phyloP scores from a whole-genome alignment of 202 grass and related monocot species.

The Thinopyrum obtusiflorum region DNA sequence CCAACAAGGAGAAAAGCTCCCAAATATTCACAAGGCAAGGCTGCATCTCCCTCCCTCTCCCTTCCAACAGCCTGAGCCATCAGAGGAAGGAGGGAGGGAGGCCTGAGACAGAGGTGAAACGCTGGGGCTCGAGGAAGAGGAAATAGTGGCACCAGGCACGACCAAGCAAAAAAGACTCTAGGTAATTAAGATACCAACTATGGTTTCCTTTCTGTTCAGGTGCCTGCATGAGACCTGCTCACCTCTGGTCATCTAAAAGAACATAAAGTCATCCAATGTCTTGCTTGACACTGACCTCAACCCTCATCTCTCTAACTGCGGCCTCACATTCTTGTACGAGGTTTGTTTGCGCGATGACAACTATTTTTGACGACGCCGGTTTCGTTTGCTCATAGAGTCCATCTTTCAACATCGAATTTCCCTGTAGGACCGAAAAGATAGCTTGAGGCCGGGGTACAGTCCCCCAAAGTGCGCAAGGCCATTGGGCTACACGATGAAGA shows the following conservation, averaged over 20 bases:
- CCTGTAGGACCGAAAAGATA: conserved; percentile 74
- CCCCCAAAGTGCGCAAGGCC: conserved; percentile 66
- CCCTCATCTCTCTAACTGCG: conserved; percentile 65
- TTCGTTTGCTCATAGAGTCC: background rate
- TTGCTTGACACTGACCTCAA: conserved; percentile 89
- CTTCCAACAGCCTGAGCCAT: too few species aligned
- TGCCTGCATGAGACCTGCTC: conserved; percentile 89
- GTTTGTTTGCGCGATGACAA: conserved; percentile 27
- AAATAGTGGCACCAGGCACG: too few species aligned
- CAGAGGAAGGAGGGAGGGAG: too few species aligned
- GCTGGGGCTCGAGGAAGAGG: too few species aligned
- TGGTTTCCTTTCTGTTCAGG: conserved; percentile 32
- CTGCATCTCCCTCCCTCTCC: too few species aligned
- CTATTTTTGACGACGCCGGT: too few species aligned
- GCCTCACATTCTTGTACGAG: conserved; percentile 75
- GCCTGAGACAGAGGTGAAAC: too few species aligned
- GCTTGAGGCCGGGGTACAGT: conserved; percentile 71
- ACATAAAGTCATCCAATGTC: conserved; percentile 88
- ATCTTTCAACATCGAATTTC: background rate
- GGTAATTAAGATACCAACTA: background rate
- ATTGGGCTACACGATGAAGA: conserved; percentile 73
- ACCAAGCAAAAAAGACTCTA: too few species aligned
- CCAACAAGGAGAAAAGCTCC: too few species aligned
- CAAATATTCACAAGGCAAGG: too few species aligned
- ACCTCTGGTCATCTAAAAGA: conserved; percentile 77